These are phyloP conservation scores for Cytospora leucostoma DNA, from an alignment of 2,329 filamentous ascomycete genomes.

Conservation along the genomic window DNA sequence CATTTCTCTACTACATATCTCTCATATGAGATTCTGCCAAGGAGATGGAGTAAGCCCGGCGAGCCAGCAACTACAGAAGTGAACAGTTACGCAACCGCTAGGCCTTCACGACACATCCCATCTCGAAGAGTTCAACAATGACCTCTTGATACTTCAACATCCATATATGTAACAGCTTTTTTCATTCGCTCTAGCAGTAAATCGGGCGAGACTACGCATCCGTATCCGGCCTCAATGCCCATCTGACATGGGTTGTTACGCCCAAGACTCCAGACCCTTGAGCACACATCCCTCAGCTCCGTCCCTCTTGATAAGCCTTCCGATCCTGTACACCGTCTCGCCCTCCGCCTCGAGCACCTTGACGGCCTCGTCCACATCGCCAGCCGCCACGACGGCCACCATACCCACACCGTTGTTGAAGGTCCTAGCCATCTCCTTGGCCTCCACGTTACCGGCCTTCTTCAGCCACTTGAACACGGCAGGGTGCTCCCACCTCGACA, in stretches of 20 bases:
- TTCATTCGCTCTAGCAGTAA: background rate
- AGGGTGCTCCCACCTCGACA: constrained; percentile 72
- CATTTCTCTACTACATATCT: no score
- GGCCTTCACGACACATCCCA: no score
- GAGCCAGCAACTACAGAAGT: no score
- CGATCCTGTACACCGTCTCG: constrained; percentile 78
- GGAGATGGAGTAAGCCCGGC: no score
- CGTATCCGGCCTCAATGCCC: background rate
- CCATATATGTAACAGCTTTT: no score
- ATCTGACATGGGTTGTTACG: background rate
- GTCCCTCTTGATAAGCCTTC: constrained; percentile 63
- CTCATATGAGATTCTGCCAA: no score
- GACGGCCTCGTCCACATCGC: constrained; percentile 62
- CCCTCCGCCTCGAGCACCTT: constrained; percentile 64
- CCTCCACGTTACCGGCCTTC: constrained; percentile 66
- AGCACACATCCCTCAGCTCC: constrained; percentile 58
- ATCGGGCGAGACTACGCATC: background rate
- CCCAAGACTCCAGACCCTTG: constrained; percentile 25
- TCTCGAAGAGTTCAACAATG: no score
- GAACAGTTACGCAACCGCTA: no score
- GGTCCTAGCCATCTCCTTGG: constrained; percentile 81
- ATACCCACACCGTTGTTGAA: constrained; percentile 97
- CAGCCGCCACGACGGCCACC: constrained; percentile 76
- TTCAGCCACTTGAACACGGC: constrained; percentile 88
- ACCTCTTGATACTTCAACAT: no score